Evolutionary conservation across 2,329 filamentous ascomycete genomes (phyloP).

Genomic region (Colletotrichum trifolii): DNA sequence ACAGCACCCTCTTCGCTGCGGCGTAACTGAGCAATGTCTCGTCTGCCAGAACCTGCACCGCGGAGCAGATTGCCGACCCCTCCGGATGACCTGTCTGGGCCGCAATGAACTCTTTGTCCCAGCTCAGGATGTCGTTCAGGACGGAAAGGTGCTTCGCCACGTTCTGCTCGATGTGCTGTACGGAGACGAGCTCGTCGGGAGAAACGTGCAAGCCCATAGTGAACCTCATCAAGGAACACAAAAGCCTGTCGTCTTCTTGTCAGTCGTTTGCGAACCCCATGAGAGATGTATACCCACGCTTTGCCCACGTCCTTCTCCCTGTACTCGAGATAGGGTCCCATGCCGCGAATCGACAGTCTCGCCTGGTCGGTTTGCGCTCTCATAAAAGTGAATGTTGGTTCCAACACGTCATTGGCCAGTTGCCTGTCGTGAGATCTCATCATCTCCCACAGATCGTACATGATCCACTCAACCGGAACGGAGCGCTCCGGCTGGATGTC

Average conservation of each 20-base stretch:
- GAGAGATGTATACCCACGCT: not conserved
- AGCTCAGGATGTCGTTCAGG: constrained; percentile 55
- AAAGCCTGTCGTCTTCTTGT: constrained; percentile 38
- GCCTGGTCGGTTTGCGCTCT: constrained; percentile 18
- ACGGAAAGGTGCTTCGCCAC: constrained; percentile 51
- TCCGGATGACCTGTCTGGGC: not conserved
- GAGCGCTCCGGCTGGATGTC: not conserved
- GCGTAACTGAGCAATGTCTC: not conserved
- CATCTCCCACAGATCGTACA: constrained; percentile 16
- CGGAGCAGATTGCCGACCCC: constrained; percentile 10
- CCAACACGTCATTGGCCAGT: constrained; percentile 2
- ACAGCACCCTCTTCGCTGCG: constrained; percentile 3
- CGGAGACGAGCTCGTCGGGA: constrained; percentile 40
- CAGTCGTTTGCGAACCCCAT: not conserved
- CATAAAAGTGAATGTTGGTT: constrained; percentile 16
- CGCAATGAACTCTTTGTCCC: constrained; percentile 48
- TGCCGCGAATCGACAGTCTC: not conserved
- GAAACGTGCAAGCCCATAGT: constrained; percentile 45
- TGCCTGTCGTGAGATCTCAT: constrained; percentile 4
- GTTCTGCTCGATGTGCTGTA: constrained; percentile 46
- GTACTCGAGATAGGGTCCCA: constrained; percentile 16
- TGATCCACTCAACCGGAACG: constrained; percentile 18
- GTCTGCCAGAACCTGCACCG: not conserved
- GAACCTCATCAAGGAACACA: constrained; percentile 51
- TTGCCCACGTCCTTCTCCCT: constrained; percentile 19